These are phyloP conservation scores for Scenedesmus sp. DNA, from an alignment of 163 green algal species.

Conservation along the genomic window DNA sequence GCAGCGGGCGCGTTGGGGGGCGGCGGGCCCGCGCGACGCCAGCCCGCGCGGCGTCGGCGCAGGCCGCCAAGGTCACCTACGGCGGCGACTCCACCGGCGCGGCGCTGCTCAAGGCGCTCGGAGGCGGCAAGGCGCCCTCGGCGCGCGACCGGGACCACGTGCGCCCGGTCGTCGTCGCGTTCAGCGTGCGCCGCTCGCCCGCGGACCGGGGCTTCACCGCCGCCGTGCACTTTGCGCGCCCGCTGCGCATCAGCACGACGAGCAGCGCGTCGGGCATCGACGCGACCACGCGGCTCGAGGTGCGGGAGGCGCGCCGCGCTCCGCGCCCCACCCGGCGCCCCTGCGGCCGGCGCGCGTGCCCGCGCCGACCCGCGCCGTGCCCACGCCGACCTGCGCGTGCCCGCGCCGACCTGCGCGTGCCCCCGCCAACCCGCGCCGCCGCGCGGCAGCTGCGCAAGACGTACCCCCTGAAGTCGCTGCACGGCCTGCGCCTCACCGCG, in stretches of 20 bases:
- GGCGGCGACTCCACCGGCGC: conserved; percentile 15
- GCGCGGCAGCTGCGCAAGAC: conserved; percentile 46
- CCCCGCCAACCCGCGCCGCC: too few relatives aligned
- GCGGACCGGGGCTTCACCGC: conserved; percentile 37
- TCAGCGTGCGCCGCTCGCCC: conserved; percentile 31
- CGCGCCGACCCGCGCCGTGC: too few relatives aligned
- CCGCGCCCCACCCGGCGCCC: too few relatives aligned
- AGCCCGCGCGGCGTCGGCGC: neutral
- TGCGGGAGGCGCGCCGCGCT: too few relatives aligned
- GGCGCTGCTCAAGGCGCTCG: conserved; percentile 38
- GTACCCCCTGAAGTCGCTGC: conserved; percentile 39
- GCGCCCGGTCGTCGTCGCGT: neutral
- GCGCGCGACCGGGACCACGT: neutral
- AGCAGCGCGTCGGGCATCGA: too few relatives aligned
- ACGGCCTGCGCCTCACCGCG: conserved; percentile 27
- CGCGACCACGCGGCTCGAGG: conserved; percentile 20
- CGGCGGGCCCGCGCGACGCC: too few relatives aligned
- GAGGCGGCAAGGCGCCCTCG: conserved; percentile 19
- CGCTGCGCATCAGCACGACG: neutral
- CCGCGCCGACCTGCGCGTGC: neutral
- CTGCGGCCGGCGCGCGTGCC: too few relatives aligned
- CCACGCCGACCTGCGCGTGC: too few relatives aligned
- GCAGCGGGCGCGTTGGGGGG: too few relatives aligned
- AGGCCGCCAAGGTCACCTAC: neutral
- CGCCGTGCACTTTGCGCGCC: conserved; percentile 27